Evolutionary conservation across 106 monocot genomes (phyloP).

Genomic region (Dioscorea alata): DNA sequence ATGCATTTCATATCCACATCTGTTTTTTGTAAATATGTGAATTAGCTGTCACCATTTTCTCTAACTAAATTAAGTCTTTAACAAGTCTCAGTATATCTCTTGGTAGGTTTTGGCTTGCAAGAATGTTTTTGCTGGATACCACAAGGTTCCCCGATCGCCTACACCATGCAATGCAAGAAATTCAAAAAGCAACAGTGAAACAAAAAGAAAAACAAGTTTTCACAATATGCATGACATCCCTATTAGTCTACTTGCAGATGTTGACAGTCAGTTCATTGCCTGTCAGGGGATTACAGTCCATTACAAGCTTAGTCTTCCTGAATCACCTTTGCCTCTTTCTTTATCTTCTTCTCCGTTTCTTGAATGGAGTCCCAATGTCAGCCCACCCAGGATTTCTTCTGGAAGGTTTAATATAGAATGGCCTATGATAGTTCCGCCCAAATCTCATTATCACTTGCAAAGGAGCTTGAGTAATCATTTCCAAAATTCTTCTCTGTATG

Average conservation of each 20-base stretch:
- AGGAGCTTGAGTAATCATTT: conserved; percentile 47
- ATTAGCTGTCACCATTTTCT: too few relatives aligned
- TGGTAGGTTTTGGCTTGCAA: conserved; percentile 57
- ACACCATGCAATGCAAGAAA: conserved; percentile 40
- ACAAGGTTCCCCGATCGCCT: conserved; percentile 62
- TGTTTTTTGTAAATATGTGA: too few relatives aligned
- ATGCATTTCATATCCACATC: too few relatives aligned
- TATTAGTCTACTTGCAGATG: conserved; percentile 68
- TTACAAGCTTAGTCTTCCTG: conserved; percentile 46
- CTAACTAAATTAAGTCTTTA: too few relatives aligned
- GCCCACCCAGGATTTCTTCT: conserved; percentile 27
- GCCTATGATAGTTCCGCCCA: conserved; percentile 25
- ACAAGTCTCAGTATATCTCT: background rate
- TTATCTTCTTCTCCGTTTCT: conserved; percentile 25
- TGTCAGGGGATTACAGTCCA: conserved; percentile 58
- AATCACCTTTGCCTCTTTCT: conserved; percentile 22
- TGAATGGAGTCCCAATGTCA: conserved; percentile 28
- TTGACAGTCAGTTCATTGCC: conserved; percentile 64
- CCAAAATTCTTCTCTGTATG: conserved; percentile 45
- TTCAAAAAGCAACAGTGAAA: conserved; percentile 47
- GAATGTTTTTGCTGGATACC: conserved; percentile 39
- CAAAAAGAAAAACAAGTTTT: conserved; percentile 24
- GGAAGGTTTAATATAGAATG: conserved; percentile 45
- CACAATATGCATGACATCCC: conserved; percentile 44
- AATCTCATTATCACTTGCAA: conserved; percentile 23